Evolutionary conservation across 2,329 filamentous ascomycete species (phyloP), one percentile per base, ranked within the genome.

Genomic region (Aspergillus carbonarius): DNA sequence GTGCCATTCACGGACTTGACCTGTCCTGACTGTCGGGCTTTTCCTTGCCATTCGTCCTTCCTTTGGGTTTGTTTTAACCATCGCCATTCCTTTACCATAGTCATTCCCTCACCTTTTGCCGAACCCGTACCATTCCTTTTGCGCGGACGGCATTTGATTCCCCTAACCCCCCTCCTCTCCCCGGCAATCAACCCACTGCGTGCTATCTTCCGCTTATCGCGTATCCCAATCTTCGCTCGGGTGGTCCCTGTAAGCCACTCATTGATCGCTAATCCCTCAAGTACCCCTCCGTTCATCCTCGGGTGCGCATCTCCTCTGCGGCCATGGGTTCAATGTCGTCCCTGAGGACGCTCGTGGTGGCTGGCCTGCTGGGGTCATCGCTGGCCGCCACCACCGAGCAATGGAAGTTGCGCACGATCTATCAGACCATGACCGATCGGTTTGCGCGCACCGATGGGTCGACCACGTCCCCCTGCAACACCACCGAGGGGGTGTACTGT

Each of bases 391-490:
- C 51, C 18, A 69, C 60, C 7, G 58, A 61, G 5, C 67, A 68
- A 55, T 81, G 79, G 79, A 75, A 74, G 48, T 57, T 66, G 15
- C 73, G 78, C 55, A 76, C 76, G 1, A 74, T 81, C 55, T 81
- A 81, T 57, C 78, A 80, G 58, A 72, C 79, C 32, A 68, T 81
- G 63, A 81, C 79, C 5, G 79, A 81, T 61, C 71, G 79, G 10
- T 80, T 79, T 58, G 76, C 78, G 23, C 73, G 73, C 15, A 74
- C 76, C 12, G 77, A 79, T 63, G 70, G 72, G 10, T 74, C 72
- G 1, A 73, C 67, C 5, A 68, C 68, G 15, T 58, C 66, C 23
- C 48, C 67, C 25, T 76, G 74, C 62, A 69, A 73, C 47, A 59
- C 69, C 2, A 65, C 63, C 4, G 66, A 62, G 30, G 68, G 71